phyloP scores from a whole-genome alignment of 805 yeast genomes.

The Myxozyma geophila region DNA sequence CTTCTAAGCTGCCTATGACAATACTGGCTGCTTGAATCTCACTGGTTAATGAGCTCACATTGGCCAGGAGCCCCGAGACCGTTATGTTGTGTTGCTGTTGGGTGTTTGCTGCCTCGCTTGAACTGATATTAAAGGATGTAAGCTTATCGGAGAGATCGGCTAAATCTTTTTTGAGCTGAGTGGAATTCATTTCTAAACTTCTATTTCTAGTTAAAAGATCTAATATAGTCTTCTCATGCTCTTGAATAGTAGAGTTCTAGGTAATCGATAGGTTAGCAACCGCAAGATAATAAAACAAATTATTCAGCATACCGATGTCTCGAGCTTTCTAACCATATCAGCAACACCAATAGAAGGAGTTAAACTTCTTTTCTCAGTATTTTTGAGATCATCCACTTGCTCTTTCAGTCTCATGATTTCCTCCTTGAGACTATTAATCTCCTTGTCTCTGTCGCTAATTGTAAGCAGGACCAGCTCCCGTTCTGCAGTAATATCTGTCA shows the following conservation, averaged over 20 bases:
- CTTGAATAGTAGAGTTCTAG: neutral
- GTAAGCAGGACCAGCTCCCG: neutral
- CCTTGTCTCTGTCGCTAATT: neutral
- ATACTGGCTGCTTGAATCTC: too few species aligned
- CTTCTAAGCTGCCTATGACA: too few species aligned
- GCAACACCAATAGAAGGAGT: neutral
- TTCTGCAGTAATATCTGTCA: neutral
- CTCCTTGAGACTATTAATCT: neutral
- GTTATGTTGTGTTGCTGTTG: too few species aligned
- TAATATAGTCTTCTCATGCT: neutral
- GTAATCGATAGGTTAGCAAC: neutral
- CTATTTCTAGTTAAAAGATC: neutral
- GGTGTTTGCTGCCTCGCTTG: too few species aligned
- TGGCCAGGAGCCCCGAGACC: too few species aligned
- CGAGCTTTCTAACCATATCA: neutral
- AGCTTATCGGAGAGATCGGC: neutral
- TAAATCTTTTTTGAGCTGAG: neutral
- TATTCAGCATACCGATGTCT: neutral
- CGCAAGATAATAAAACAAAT: neutral
- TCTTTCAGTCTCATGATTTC: neutral
- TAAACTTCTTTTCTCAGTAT: neutral
- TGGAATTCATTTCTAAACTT: neutral
- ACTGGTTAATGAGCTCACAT: too few species aligned
- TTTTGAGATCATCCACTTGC: neutral
- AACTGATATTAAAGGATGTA: too few species aligned